Evolutionary conservation across 306 rosid species (phyloP), one percentile per base, ranked within the genome.

Genomic region (Oxytropis ochrocephala): DNA sequence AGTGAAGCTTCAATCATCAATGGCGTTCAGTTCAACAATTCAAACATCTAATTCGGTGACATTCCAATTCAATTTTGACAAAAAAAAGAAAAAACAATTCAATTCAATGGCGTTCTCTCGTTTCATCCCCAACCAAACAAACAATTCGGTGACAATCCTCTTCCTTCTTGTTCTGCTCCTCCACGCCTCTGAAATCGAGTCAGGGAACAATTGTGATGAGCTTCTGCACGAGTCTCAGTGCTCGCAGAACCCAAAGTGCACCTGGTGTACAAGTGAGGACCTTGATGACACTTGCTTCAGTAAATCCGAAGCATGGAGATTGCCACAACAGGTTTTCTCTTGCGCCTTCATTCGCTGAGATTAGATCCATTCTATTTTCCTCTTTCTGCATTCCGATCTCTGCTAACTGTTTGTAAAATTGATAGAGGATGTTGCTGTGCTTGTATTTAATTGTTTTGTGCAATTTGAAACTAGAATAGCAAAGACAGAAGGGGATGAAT

Each of bases 231-330:
- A 69, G 14, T 64, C 82, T 2, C 78, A 77, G 68, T 91, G 96
- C 81, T 87, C 88, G 0, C 81, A 66, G 72, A 79, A 69, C 74
- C 75, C 78, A 12, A 74, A 71, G 32, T 91, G 97, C 79, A 89
- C 86, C 14, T 91, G 97, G 97, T 88, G 97, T 72, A 78, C 79
- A 16, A 89, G 97, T 55, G 75, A 79, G 8, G 72, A 52, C 54
- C 76, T 91, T 33, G 89, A 91, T 70, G 94, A 89, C 74, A 79
- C 81, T 74, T 89, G 96, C 69, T 91, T 91, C 73, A 24, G 67
- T 57, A 82, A 64, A 81, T 18, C 79, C 11, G 94, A 89, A 66
- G 97, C 97, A 8, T 74, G 55, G 80, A 84, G 97, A 39, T 68
- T 91, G 73, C 97, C 97, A 8, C 75, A 27, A 1, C 79, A 84